Percentiles rank a stretch among this genome's conserved stretches.
Evolutionary conservation across 2,329 filamentous ascomycete species (phyloP).

Genomic region (Epichloe hybrida): DNA sequence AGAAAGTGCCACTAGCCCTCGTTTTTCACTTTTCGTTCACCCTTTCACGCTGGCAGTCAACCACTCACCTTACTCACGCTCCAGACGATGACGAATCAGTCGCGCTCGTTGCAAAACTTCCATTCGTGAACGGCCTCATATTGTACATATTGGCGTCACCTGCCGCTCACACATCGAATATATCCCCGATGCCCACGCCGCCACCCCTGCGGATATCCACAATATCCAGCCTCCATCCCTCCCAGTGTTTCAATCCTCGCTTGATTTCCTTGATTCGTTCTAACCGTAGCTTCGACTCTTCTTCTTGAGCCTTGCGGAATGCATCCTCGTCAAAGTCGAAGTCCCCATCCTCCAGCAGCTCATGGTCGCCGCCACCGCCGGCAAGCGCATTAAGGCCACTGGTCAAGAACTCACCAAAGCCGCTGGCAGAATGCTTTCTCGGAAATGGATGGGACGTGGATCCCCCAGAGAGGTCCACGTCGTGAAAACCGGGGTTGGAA

Average conservation of each 20-base stretch:
- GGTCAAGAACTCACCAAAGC: slow-evolving; percentile 44
- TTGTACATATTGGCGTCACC: not conserved
- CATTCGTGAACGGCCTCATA: not conserved
- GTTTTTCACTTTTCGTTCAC: too few species aligned
- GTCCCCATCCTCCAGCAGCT: slow-evolving; percentile 42
- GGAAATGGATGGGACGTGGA: slow-evolving; percentile 20
- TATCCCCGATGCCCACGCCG: slow-evolving; percentile 46
- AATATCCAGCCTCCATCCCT: slow-evolving; percentile 52
- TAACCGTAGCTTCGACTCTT: slow-evolving; percentile 44
- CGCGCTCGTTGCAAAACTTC: not conserved
- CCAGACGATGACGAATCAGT: not conserved
- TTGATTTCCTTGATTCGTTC: slow-evolving; percentile 54
- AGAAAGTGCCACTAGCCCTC: too few species aligned
- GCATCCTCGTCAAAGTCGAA: slow-evolving; percentile 55
- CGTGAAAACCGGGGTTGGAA: slow-evolving; percentile 54
- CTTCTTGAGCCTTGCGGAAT: slow-evolving; percentile 48
- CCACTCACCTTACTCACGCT: too few species aligned
- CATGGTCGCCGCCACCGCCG: slow-evolving; percentile 31
- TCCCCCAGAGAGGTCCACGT: slow-evolving; percentile 58
- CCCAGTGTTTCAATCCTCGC: slow-evolving; percentile 50
- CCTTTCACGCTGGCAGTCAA: too few species aligned
- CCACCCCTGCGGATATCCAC: slow-evolving; percentile 45
- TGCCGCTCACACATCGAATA: slow-evolving; percentile 43
- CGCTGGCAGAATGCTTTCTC: slow-evolving; percentile 28
- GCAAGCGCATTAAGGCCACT: slow-evolving; percentile 48